A percentile compares a stretch with the other conserved stretches of the same genome.
Evolutionary conservation across 257 asterid genomes (phyloP).

Genomic region (Scutellaria barbata): DNA sequence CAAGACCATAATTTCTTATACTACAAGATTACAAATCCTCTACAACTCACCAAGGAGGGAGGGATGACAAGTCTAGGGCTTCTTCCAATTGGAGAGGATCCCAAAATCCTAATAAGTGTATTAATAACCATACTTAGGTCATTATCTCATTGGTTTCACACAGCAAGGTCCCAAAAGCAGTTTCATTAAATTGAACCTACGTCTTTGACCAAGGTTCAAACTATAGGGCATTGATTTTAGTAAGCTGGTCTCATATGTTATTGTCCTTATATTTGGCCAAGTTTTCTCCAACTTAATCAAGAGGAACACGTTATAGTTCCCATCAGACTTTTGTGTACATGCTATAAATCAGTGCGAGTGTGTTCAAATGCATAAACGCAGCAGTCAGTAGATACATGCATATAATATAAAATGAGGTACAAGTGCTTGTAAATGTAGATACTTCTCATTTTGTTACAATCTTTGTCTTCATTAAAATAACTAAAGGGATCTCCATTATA

Average conservation of each 20-base stretch:
- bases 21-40: neutral
- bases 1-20: neutral
- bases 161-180: neutral
- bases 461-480: neutral
- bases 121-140: neutral
- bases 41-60: neutral
- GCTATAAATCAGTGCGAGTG: neutral
- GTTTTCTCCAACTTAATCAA: no score
- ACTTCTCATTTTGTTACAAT: neutral
- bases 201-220: no score
- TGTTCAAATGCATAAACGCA: conserved; percentile 4
- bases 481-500: neutral
- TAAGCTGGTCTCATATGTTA: no score
- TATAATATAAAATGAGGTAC: neutral
- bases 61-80: neutral
- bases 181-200: no score
- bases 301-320: no score
- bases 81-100: neutral
- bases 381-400: neutral
- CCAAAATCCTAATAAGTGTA: neutral
- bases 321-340: neutral
- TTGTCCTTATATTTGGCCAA: no score
- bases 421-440: neutral
- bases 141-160: neutral
- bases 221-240: no score